Conservation (phyloP, 2,329 filamentous ascomycete genomes). For the Torrubiellomyces zombiae region DNA sequence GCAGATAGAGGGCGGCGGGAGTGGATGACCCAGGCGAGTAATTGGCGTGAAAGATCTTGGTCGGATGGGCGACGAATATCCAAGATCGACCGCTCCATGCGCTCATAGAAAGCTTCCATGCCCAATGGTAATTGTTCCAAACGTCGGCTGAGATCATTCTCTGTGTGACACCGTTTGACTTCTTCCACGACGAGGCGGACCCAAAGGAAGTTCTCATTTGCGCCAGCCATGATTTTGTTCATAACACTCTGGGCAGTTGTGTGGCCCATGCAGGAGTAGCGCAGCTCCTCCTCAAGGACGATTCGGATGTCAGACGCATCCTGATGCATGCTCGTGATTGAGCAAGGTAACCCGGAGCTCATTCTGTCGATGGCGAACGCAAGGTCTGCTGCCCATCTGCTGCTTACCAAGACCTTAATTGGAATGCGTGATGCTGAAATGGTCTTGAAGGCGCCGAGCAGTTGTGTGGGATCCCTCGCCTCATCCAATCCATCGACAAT, state of each 20-base stretch:
- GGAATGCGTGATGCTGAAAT: slow-evolving; percentile 5
- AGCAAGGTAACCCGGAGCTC: not conserved
- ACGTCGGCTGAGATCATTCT: no score
- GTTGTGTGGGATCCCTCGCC: slow-evolving; percentile 12
- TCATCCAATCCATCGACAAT: slow-evolving; percentile 23
- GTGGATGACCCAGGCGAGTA: no score
- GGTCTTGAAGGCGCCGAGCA: slow-evolving; percentile 8
- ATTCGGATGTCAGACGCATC: slow-evolving; percentile 1
- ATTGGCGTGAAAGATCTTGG: no score
- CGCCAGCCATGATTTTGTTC: slow-evolving; percentile 6
- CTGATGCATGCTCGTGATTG: not conserved
- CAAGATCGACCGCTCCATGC: no score
- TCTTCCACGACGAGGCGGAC: slow-evolving; percentile 12
- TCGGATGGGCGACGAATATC: no score
- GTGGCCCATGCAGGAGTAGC: not conserved
- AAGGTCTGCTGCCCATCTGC: slow-evolving; percentile 3
- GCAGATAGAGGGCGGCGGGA: no score
- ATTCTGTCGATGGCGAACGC: slow-evolving; percentile 5
- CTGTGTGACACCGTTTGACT: slow-evolving; percentile 10
- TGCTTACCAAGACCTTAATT: slow-evolving; percentile 1
- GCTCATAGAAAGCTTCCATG: no score
- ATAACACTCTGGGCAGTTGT: slow-evolving; percentile 1
- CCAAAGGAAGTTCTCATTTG: slow-evolving; percentile 17
- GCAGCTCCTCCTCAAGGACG: not conserved
- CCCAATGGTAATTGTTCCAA: no score